Evolutionary conservation across 106 monocot species (phyloP).

Genomic region (Acorus gramineus): DNA sequence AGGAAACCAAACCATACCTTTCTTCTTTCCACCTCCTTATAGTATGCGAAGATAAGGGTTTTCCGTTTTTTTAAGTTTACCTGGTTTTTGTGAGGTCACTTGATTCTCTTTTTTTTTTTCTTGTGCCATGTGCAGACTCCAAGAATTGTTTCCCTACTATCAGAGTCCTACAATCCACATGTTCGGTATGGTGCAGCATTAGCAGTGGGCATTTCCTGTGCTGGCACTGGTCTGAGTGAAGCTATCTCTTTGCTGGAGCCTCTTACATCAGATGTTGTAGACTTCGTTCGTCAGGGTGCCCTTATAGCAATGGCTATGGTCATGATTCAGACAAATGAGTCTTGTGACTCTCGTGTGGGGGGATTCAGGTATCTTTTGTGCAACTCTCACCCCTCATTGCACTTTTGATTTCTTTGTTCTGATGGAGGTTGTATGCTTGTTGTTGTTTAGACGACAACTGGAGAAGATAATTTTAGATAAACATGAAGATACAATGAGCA

Average conservation of each 20-base stretch:
- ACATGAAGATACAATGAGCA: constrained; percentile 99
- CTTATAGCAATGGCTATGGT: constrained; percentile 99
- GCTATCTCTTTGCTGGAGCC: constrained; percentile 97
- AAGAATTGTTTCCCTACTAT: constrained; percentile 94
- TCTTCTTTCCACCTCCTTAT: too few species aligned
- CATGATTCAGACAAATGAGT: constrained; percentile 95
- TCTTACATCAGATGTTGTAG: constrained; percentile 95
- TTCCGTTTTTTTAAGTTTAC: not conserved
- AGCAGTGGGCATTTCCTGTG: constrained; percentile 98
- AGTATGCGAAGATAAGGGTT: not conserved
- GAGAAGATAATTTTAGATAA: constrained; percentile 98
- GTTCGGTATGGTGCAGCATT: constrained; percentile 97
- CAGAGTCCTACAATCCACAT: constrained; percentile 98
- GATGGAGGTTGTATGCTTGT: not conserved
- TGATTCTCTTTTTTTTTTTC: not conserved
- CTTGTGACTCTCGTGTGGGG: constrained; percentile 86
- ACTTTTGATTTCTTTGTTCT: not conserved
- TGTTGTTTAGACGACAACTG: constrained; percentile 56
- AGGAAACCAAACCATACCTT: too few species aligned
- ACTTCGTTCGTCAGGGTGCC: constrained; percentile 98
- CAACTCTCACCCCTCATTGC: not conserved
- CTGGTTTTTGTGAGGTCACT: not conserved
- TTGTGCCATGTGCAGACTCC: constrained; percentile 59
- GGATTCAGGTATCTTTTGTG: constrained; percentile 58
- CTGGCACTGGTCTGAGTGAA: constrained; percentile 79